phyloP scores from a whole-genome alignment of 2,329 filamentous ascomycete species.

The Lasiodiplodia sp. region DNA sequence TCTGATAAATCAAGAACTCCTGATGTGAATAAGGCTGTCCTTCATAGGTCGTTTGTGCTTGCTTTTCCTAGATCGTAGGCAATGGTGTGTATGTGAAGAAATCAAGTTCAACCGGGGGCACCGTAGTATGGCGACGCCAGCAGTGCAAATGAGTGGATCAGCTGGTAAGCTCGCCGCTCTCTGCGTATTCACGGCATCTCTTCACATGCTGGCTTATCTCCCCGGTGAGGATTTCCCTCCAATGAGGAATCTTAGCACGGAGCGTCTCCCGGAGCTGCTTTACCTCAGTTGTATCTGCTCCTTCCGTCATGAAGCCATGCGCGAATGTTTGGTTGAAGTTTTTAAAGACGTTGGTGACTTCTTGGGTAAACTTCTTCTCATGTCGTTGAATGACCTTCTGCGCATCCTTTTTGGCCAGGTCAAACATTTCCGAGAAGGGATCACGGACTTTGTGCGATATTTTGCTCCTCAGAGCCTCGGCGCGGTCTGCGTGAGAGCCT shows the following conservation, averaged over 20 bases:
- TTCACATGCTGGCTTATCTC: background rate
- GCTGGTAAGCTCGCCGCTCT: background rate
- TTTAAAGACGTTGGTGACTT: conserved; percentile 24
- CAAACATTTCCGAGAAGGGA: background rate
- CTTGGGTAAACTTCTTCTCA: background rate
- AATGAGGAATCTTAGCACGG: background rate
- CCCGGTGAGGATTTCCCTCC: background rate
- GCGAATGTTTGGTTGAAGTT: conserved; percentile 27
- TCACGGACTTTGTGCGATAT: background rate
- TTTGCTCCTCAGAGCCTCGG: background rate
- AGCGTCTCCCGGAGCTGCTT: conserved; percentile 26
- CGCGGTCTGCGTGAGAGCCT: too few species aligned
- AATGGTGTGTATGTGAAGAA: too few species aligned
- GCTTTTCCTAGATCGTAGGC: too few species aligned
- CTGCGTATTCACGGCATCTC: background rate
- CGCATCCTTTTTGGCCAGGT: background rate
- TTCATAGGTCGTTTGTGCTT: too few species aligned
- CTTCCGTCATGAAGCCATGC: conserved; percentile 29
- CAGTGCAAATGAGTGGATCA: too few species aligned
- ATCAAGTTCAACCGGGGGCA: too few species aligned
- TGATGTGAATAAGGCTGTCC: too few species aligned
- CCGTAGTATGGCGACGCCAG: too few species aligned
- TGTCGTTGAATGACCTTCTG: background rate
- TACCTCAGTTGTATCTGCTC: conserved; percentile 26
- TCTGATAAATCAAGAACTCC: too few species aligned